Evolutionary conservation across 1,139 yeast genomes (phyloP).

Genomic region (Magnusiomyces ingens): DNA sequence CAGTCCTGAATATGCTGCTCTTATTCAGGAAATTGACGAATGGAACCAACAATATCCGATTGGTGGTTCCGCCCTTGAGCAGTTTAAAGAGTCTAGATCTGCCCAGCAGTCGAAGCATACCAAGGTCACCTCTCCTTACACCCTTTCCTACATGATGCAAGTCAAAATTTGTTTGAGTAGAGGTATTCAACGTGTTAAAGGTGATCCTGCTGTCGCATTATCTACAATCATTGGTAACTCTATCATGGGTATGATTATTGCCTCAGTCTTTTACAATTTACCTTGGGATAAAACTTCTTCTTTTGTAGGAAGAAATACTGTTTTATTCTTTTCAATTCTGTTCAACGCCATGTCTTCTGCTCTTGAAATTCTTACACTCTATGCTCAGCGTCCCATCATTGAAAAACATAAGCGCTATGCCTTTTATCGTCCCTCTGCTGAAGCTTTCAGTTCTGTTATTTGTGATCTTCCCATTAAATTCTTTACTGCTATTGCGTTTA

Average conservation of each 20-base stretch:
- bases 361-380: conserved; percentile 61
- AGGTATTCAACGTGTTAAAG: conserved; percentile 55
- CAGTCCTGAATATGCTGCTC: conserved; percentile 44
- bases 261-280: conserved; percentile 69
- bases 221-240: conserved; percentile 55
- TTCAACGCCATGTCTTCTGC: conserved; percentile 71
- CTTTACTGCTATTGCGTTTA: conserved; percentile 49
- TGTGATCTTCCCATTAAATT: conserved; percentile 63
- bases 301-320: conserved; percentile 61
- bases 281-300: conserved; percentile 39
- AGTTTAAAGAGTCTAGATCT: conserved; percentile 35
- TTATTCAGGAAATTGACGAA: conserved; percentile 38
- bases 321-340: conserved; percentile 68
- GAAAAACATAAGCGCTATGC: conserved; percentile 75
- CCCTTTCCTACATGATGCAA: conserved; percentile 60
- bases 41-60: conserved; percentile 25
- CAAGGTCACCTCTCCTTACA: conserved; percentile 52
- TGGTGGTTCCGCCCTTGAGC: conserved; percentile 27
- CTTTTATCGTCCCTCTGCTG: conserved; percentile 70
- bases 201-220: conserved; percentile 59
- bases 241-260: conserved; percentile 64
- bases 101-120: conserved; percentile 52
- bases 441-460: conserved; percentile 62
- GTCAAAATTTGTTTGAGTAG: conserved; percentile 52
- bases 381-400: conserved; percentile 66